These are phyloP conservation scores for Solanum appendiculatum DNA, from an alignment of 257 asterid genomes.

Conservation along the genomic window DNA sequence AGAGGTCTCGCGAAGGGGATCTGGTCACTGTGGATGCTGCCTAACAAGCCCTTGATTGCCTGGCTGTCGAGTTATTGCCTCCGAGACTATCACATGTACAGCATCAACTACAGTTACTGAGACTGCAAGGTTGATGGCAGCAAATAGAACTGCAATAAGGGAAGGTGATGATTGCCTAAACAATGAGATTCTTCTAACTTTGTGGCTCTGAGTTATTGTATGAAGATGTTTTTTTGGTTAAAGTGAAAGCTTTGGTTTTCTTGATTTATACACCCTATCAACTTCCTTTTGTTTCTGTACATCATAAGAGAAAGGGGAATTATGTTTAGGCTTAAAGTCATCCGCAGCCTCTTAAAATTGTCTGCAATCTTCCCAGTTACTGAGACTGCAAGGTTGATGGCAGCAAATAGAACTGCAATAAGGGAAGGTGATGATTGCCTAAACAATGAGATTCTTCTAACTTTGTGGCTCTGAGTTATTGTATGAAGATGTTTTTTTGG, in stretches of 20 bases:
- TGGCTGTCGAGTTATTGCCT: constrained; percentile 41
- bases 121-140: background rate
- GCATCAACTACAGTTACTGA: background rate
- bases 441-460: no score
- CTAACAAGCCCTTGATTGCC: constrained; percentile 57
- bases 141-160: background rate
- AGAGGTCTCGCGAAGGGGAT: constrained; percentile 75
- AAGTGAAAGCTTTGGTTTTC: background rate
- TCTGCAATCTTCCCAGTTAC: no score
- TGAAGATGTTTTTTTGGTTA: background rate
- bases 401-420: no score
- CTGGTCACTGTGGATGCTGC: constrained; percentile 76
- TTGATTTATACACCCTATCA: no score
- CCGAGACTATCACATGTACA: no score
- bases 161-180: background rate
- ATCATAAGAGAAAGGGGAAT: background rate
- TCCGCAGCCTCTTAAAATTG: background rate
- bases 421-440: no score
- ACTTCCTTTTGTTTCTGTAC: background rate
- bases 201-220: background rate
- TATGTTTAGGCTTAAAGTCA: background rate
- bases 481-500: background rate
- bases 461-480: no score
- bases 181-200: background rate
- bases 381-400: no score